phyloP scores from a whole-genome alignment of 2,329 filamentous ascomycete species.

The Aspergillus amoenus region DNA sequence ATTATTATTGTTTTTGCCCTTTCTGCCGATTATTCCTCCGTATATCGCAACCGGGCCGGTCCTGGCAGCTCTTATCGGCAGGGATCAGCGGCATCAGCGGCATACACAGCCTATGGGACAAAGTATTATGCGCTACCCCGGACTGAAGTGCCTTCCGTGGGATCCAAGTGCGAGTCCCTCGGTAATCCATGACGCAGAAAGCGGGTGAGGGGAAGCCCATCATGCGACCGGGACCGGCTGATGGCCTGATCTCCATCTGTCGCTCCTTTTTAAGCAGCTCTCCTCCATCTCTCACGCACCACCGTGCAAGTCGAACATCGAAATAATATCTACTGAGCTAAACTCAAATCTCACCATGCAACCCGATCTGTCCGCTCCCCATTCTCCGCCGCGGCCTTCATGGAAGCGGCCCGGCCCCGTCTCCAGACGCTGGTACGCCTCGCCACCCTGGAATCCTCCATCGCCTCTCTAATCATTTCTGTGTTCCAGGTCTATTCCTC shows the following conservation, averaged over 20 bases:
- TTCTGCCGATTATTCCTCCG: not conserved
- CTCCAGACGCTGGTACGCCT: conserved; percentile 10
- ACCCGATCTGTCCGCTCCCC: conserved; percentile 8
- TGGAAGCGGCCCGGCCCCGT: conserved; percentile 12
- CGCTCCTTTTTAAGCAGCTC: not conserved
- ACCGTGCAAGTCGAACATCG: not conserved
- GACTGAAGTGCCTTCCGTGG: too few relatives aligned
- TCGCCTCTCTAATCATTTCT: not conserved
- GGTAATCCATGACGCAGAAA: not conserved
- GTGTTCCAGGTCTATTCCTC: conserved; percentile 14
- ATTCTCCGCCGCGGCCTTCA: conserved; percentile 9
- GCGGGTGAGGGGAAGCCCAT: not conserved
- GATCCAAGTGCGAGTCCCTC: not conserved
- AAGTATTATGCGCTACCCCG: too few relatives aligned
- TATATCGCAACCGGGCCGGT: too few relatives aligned
- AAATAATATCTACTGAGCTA: not conserved
- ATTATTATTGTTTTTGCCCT: not conserved
- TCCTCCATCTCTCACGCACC: not conserved
- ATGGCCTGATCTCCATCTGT: not conserved
- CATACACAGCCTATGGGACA: too few relatives aligned
- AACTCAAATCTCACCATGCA: conserved; percentile 8
- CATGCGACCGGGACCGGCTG: not conserved
- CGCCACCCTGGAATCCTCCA: not conserved
- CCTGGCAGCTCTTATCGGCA: too few relatives aligned
- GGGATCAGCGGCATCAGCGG: too few relatives aligned